phyloP scores from a whole-genome alignment of 73 alveolate genomes.

The Tetrahymena borealis region DNA sequence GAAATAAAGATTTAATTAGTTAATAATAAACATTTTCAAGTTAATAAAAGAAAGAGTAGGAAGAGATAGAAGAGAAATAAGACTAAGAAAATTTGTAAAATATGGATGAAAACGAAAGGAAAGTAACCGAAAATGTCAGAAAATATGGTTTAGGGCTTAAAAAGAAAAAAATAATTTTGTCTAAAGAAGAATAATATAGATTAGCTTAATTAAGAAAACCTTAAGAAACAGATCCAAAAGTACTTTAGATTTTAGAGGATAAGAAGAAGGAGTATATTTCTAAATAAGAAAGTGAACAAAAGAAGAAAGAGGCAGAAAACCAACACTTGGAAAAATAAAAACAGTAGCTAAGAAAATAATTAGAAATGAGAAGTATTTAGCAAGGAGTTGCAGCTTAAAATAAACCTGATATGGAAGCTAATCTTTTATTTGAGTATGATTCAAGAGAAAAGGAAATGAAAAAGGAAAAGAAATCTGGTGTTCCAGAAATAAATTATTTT shows the following conservation, averaged over 20 bases:
- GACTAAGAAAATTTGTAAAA: conserved; percentile 2
- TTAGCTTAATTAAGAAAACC: conserved; percentile 42
- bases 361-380: conserved; percentile 53
- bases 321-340: conserved; percentile 9
- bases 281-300: conserved; percentile 35
- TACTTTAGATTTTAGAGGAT: conserved; percentile 29
- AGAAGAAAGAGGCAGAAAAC: conserved; percentile 13
- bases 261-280: conserved; percentile 32
- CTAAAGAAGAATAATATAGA: conserved; percentile 37
- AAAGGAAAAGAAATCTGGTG: conserved; percentile 11
- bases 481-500: conserved; percentile 29
- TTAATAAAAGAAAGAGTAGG: background rate
- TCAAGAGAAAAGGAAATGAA: conserved; percentile 24
- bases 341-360: conserved; percentile 26
- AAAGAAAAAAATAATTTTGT: background rate
- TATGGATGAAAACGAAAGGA: conserved; percentile 2
- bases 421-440: conserved; percentile 42
- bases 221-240: conserved; percentile 50
- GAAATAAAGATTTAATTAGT: background rate
- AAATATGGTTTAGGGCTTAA: background rate
- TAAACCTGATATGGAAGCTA: conserved; percentile 28
- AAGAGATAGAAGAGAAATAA: background rate
- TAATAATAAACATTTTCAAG: background rate
- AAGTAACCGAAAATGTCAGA: conserved; percentile 10
- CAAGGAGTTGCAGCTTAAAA: conserved; percentile 33